Evolutionary conservation across 768 basidiomycete genomes (phyloP), one percentile per base, ranked within the genome.

Genomic region (Xanthoconium stramineum): DNA sequence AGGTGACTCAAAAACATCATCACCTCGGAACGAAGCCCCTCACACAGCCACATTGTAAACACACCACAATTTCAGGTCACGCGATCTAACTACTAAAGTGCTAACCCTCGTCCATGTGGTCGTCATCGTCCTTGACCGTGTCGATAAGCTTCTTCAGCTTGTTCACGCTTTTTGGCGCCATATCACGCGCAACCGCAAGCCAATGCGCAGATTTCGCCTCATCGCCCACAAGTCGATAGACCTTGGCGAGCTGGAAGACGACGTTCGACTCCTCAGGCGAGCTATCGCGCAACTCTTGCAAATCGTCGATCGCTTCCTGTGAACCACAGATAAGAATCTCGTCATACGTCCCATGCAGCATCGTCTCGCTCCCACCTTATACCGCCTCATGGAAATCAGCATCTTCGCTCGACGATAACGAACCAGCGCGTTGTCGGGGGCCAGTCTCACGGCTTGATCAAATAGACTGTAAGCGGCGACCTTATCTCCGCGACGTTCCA

Each of bases 181-280:
- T 83, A 69, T 99, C 97, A 59, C 94, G 86, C 62, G 94, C 97
- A 38, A 88, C 80, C 32, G 94, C 91, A 58, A 99, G 88, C 73
- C 86, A 80, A 58, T 89, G 86, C 54, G 91, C 89, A 47, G 93
- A 86, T 72, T 90, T 87, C 19, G 82, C 78, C 61, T 84, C 83
- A 72, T 93, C 80, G 36, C 92, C 92, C 53, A 89, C 74, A 62
- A 90, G 78, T 46, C 91, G 84, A 68, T 97, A 98, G 56, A 89
- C 87, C 75, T 89, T 90, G 29, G 94, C 97, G 17, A 99, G 83
- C 73, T 98, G 88, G 82, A 97, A 97, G 56, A 95, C 84, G 54
- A 98, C 91, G 75, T 98, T 98, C 52, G 94, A 89, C 77, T 99
- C 97, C 67, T 94, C 92, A 8, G 96, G 96, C 36, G 94, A 91